Evolutionary conservation across 1,139 yeast species (phyloP), one percentile per base, ranked within the genome.

Genomic region (Nakaseomyces bracarensis): DNA sequence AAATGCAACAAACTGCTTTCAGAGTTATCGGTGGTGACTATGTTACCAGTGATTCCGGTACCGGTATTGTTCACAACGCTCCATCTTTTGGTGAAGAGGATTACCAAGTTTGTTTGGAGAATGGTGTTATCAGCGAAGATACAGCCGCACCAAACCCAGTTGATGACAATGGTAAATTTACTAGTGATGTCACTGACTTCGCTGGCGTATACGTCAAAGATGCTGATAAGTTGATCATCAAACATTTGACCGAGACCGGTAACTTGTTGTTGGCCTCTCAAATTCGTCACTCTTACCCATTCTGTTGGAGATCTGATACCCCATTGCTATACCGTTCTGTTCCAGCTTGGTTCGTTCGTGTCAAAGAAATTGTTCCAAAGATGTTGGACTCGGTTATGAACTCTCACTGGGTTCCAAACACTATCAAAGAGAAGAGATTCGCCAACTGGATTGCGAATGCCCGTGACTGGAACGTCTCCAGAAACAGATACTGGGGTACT

Each of bases 81-180:
- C 98, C 99, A 52, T 93, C 98, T 40, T 93, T 87, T 69, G 99
- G 99, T 82, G 99, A 91, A 69, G 95, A 80, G 67, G 99, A 93
- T 89, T 87, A 79, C 74, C 75, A 73, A 51, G 95, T 82, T 49
- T 83, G 94, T 56, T 70, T 77, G 41, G 76, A 72, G 34, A 75
- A 78, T 31, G 96, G 95, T 47, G 69, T 91, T 57, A 82, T 89
- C 51, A 65, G 63, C 52, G 86, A 79, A 57, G 78, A 74, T 47
- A 66, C 75, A 52, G 66, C 71, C 11, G 91, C 96, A 42, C 98
- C 98, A 52, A 84, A 84, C 61, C 96, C 97, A 18, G 83, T 93
- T 43, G 96, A 91, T 64, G 98, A 89, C 63, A 71, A 75, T 46
- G 99, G 99, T 63, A 71, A 70, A 49, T 86, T 89, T 72, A 83